Base-by-base conservation (phyloP, 441 rosid species). In the Sinapis alba region DNA sequence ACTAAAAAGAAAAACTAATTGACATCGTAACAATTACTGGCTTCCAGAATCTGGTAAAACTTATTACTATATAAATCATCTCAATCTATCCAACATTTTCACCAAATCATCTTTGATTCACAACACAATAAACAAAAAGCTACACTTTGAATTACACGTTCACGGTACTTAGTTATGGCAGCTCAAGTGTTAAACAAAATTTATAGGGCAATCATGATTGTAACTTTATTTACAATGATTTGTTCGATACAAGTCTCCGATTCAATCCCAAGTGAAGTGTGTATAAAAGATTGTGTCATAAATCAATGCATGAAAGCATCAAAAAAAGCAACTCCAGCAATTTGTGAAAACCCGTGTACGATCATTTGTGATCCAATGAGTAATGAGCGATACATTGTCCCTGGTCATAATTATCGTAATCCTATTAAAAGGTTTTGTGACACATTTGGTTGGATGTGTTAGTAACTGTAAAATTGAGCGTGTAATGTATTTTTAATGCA, bases 241-340 rank as follows among this genome's bases (percentile, higher is more conserved):
- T 51, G 5, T 19, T 51, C 57, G 6, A 10, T 21, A 51, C 13
- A 51, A 19, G 2, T 51, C 5, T 51, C 57, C 1, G 6, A 51
- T 9, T 51, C 57, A 4, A 8, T 19, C 13, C 23, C 11, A 10
- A 51, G 23, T 7, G 57, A 9, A 2, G 57, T 5, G 26, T 51
- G 57, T 51, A 6, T 51, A 51, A 51, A 51, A 51, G 19, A 51
- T 16, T 53, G 59, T 53, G 6, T 53, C 59, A 11, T 1, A 9
- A 53, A 53, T 53, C 27, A 20, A 20, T 51, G 57, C 26, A 51
- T 51, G 57, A 51, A 51, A 51, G 57, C 57, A 51, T 51, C n/a
- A 20, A 53, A 53, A 53, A 53, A 53, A 20, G 59, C 27, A 11
- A 53, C 59, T 53, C 59, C 59, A 53, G 27, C 27, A 7, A 4